phyloP scores from a whole-genome alignment of 192 early-diverging fungal genomes.

The Coemansia sp. region DNA sequence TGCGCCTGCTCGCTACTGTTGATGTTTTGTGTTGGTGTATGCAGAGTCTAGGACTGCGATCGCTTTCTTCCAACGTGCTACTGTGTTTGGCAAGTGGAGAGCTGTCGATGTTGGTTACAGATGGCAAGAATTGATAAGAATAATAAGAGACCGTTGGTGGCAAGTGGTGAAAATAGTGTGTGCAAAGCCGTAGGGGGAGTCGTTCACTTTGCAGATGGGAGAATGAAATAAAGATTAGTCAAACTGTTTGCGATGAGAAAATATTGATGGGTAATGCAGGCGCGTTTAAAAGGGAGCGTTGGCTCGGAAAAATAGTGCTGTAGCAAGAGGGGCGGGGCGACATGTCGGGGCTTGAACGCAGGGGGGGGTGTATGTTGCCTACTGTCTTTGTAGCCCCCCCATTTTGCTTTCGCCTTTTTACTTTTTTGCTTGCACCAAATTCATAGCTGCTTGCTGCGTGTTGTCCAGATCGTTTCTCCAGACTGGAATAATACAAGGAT shows the following conservation, averaged over 20 bases:
- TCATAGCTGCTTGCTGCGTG: neutral
- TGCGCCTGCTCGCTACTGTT: neutral
- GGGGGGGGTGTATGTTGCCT: slow-evolving; percentile 3
- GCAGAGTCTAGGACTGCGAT: neutral
- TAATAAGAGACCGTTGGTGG: neutral
- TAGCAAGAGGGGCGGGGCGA: slow-evolving; percentile 7
- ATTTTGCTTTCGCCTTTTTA: neutral
- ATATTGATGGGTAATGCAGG: slow-evolving; percentile 56
- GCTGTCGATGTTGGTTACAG: neutral
- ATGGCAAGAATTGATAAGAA: neutral
- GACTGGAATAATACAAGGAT: neutral
- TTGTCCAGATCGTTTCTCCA: neutral
- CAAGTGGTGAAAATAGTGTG: neutral
- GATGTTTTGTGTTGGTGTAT: too few species aligned
- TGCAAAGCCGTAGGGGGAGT: neutral
- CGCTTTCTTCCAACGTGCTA: neutral
- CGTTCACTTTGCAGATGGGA: neutral
- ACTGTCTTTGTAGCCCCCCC: slow-evolving; percentile 3
- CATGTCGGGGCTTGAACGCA: slow-evolving; percentile 2
- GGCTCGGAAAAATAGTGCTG: slow-evolving; percentile 45
- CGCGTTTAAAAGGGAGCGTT: slow-evolving; percentile 51
- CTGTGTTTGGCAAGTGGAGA: neutral
- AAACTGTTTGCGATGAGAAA: slow-evolving; percentile 45
- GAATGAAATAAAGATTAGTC: slow-evolving; percentile 13
- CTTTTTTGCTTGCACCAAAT: neutral